Base-by-base conservation (phyloP, 768 basidiomycete genomes). In the Tylopilus sp. region DNA sequence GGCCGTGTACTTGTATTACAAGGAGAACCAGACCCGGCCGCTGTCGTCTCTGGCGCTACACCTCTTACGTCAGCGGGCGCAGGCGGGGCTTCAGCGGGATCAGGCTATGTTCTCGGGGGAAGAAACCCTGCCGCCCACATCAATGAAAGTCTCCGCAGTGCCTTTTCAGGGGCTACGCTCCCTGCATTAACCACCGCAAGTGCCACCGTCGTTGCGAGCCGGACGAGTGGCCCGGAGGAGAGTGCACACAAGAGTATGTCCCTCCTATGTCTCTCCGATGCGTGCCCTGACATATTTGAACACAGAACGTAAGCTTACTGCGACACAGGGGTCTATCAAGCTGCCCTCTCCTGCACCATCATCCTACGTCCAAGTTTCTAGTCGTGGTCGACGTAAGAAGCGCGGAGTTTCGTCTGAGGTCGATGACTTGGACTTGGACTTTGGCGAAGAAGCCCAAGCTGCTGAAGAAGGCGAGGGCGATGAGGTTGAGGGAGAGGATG, bases 1-100 rank as follows among this genome's bases (percentile, higher is more conserved):
- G 65, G 63, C 17, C 67, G 67, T 25, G 76, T 77, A 21, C 68
- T 78, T 25, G 63, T 71, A 33, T 55, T 77, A 36, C 76, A 77
- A 56, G 76, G 76, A 18, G 76, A 79, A 44, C 58, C 59, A 0
- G 73, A 72, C 40, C 69, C 71, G 17, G 69, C 67, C 18, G 67
- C 63, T 2, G 57, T 69, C 31, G 63, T 62, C 12, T 62, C 65
- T 38, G 67, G 66, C 44, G 57, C 57, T 48, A 60, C 53, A 47
- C 69, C 52, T 53, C 61, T 60, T 22, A 47, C 57, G 49, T 59
- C 57, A 38, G 44, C 59, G 4, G 48, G 42, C 6, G 20, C 36
- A 2, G 55, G 57, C 23, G 57, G 54, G 13, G 54, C 40, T 48
- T 43, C 49, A 13, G 39, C 43, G 25, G 57, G 60, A 6, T 52